These are phyloP conservation scores for Styphnolobium japonicum DNA, from an alignment of 306 rosid genomes.

Conservation along the genomic window DNA sequence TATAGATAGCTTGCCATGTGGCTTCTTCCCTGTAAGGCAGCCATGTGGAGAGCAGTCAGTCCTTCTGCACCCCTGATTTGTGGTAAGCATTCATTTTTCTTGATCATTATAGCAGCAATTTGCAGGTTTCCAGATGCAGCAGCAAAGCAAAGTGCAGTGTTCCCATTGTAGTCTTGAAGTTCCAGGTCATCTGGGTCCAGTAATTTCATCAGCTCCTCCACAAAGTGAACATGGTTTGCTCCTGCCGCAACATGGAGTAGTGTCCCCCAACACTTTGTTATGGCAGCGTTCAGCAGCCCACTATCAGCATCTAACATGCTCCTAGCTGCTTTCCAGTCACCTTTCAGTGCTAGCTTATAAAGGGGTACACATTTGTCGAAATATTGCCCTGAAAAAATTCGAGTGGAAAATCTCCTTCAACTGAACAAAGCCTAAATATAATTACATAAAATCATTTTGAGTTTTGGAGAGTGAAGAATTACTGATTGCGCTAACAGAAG, in stretches of 20 bases:
- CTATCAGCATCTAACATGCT: slow-evolving; percentile 13
- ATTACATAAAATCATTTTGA: no score
- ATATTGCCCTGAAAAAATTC: slow-evolving; percentile 10
- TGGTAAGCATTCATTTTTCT: neutral
- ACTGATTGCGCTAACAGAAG: no score
- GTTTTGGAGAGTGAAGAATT: no score
- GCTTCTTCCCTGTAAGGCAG: slow-evolving; percentile 26
- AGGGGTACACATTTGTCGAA: slow-evolving; percentile 34
- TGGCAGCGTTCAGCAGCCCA: slow-evolving; percentile 3
- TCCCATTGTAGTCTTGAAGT: slow-evolving; percentile 13
- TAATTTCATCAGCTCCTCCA: slow-evolving; percentile 18
- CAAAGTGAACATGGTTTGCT: slow-evolving; percentile 34
- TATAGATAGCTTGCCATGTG: slow-evolving; percentile 28
- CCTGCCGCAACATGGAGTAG: slow-evolving; percentile 37
- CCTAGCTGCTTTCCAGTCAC: slow-evolving; percentile 34
- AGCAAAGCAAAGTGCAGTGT: slow-evolving; percentile 32
- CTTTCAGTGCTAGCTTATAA: slow-evolving; percentile 26
- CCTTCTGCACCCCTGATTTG: slow-evolving; percentile 5
- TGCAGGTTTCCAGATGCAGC: slow-evolving; percentile 30
- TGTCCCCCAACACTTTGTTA: slow-evolving; percentile 28
- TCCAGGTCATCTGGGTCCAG: slow-evolving; percentile 12
- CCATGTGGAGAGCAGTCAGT: slow-evolving; percentile 37
- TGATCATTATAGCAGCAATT: slow-evolving; percentile 3
- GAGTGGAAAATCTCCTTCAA: neutral
- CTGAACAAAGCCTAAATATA: neutral